These are phyloP conservation scores for Phytopythium boreale DNA, from an alignment of 352 stramenopile species.

Conservation along the genomic window DNA sequence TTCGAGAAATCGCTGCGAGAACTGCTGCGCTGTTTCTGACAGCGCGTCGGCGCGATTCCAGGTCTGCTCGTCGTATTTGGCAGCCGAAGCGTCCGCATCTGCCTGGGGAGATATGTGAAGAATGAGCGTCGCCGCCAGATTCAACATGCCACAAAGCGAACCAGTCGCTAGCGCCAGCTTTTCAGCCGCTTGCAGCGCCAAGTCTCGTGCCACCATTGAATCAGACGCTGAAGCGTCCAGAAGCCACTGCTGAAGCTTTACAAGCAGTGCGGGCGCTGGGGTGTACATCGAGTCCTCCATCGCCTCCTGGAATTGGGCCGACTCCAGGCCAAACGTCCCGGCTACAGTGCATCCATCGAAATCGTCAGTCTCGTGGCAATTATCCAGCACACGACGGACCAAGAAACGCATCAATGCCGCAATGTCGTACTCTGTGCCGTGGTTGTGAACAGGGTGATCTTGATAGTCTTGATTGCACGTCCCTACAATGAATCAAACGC, in stretches of 20 bases:
- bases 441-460: slow-evolving; percentile 40
- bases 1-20: slow-evolving; percentile 41
- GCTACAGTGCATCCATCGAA: slow-evolving; percentile 13
- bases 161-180: slow-evolving; percentile 67
- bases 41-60: slow-evolving; percentile 66
- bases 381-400: not conserved
- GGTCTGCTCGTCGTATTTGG: slow-evolving; percentile 28
- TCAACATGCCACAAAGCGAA: slow-evolving; percentile 74
- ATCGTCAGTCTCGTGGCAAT: not conserved
- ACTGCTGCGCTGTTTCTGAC: slow-evolving; percentile 32
- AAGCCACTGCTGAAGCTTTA: slow-evolving; percentile 69
- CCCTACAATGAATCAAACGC: slow-evolving; percentile 16
- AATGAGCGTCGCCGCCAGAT: slow-evolving; percentile 60
- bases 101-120: slow-evolving; percentile 31
- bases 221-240: slow-evolving; percentile 51
- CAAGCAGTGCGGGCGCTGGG: slow-evolving; percentile 43
- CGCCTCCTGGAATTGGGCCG: slow-evolving; percentile 53
- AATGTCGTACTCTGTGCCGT: slow-evolving; percentile 19
- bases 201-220: slow-evolving; percentile 45
- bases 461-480: slow-evolving; percentile 31
- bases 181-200: slow-evolving; percentile 58
- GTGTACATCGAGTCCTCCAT: slow-evolving; percentile 42
- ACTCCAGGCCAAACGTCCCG: slow-evolving; percentile 46
- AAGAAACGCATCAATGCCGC: not conserved
- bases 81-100: slow-evolving; percentile 2